A percentile compares a stretch with the other conserved stretches of the same genome.
Evolutionary conservation across 2,329 filamentous ascomycete genomes (phyloP).

Genomic region (Amauroascus verrucosus): DNA sequence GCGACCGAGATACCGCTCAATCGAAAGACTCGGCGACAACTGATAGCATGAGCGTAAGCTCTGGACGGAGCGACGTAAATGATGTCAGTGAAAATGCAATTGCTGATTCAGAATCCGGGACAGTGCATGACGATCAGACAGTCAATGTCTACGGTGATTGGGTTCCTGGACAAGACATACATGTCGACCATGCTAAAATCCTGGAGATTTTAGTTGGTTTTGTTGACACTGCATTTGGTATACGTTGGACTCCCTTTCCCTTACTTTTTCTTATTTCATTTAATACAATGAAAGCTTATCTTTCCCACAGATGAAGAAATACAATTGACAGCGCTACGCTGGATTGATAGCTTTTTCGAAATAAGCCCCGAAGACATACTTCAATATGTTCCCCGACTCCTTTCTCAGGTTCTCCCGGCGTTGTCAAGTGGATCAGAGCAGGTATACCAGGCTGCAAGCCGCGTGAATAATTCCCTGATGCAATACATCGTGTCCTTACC

Average conservation of each 20-base stretch:
- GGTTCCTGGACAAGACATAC: constrained; percentile 93
- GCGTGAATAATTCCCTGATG: constrained; percentile 84
- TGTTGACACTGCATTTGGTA: constrained; percentile 69
- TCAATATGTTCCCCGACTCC: constrained; percentile 81
- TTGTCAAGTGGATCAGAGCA: constrained; percentile 86
- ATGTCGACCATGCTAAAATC: constrained; percentile 85
- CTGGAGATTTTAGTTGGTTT: constrained; percentile 85
- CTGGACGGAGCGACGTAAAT: constrained; percentile 35
- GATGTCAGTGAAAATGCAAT: constrained; percentile 47
- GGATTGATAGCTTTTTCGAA: constrained; percentile 94
- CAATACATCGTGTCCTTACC: constrained; percentile 88
- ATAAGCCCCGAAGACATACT: constrained; percentile 96
- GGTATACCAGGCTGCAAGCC: constrained; percentile 75
- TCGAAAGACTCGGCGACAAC: constrained; percentile 59
- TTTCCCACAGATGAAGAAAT: constrained; percentile 66
- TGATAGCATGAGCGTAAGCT: constrained; percentile 53
- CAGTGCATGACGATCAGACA: constrained; percentile 47
- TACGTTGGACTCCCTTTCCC: constrained; percentile 7
- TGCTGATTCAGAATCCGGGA: constrained; percentile 37
- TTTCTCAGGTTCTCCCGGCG: constrained; percentile 84
- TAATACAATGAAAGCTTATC: constrained; percentile 14
- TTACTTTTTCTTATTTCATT: not conserved
- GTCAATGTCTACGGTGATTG: constrained; percentile 75
- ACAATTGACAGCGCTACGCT: constrained; percentile 77
- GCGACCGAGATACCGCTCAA: constrained; percentile 54